Percentiles rank a stretch among this genome's conserved stretches.
Evolutionary conservation across 345 rosid species (phyloP).

Genomic region (Brassica rapa): DNA sequence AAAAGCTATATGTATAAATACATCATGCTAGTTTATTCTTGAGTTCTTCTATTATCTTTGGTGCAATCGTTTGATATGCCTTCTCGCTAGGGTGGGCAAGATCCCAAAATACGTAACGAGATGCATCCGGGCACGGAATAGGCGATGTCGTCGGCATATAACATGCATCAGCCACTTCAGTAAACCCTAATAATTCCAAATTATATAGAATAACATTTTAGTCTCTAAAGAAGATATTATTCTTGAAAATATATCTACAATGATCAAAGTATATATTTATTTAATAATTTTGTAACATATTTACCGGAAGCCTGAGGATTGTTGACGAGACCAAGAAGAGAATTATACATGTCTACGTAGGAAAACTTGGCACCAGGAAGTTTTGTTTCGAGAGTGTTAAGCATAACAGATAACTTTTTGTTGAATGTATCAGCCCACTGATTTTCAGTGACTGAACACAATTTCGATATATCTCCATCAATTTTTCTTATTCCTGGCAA

Average conservation of each 20-base stretch:
- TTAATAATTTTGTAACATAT: not conserved
- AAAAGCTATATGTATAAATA: too few relatives aligned
- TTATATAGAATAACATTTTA: not conserved
- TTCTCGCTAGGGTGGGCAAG: constrained; percentile 32
- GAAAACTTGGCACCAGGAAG: constrained; percentile 45
- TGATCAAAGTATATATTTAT: not conserved
- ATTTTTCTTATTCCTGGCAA: constrained; percentile 58
- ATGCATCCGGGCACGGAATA: constrained; percentile 33
- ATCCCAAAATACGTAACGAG: constrained; percentile 41
- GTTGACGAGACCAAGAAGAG: constrained; percentile 49
- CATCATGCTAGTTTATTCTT: not conserved
- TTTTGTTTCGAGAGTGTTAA: constrained; percentile 36
- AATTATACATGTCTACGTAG: constrained; percentile 47
- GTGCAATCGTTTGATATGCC: constrained; percentile 27
- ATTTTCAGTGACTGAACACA: constrained; percentile 43
- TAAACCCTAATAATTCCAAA: constrained; percentile 11
- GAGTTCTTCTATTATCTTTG: not conserved
- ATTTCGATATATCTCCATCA: constrained; percentile 5
- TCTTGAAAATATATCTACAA: not conserved
- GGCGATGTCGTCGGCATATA: constrained; percentile 18
- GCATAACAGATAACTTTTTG: constrained; percentile 41
- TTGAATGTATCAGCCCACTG: constrained; percentile 56
- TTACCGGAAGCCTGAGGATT: constrained; percentile 46
- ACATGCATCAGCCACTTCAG: constrained; percentile 25
- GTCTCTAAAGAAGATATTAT: not conserved